Base-by-base conservation (phyloP, 331 rosid species). In the Cydonia oblonga region DNA sequence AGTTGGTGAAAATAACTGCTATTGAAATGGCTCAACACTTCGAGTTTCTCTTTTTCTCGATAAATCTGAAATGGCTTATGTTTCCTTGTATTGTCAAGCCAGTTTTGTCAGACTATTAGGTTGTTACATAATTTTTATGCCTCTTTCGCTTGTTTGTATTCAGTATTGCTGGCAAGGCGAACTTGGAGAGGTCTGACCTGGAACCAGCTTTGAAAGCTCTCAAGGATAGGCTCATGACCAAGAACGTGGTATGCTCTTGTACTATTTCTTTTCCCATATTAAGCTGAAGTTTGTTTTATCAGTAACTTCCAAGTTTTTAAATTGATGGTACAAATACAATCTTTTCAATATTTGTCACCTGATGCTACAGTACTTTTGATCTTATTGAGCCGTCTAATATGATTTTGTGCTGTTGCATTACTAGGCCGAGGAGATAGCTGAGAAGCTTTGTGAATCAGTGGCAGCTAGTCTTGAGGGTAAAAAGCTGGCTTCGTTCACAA, bases 371-470 rank as follows among this genome's bases (percentile, higher is more conserved):
- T 20, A 53, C 0, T 69, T 69, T 54, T 70, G 20, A 51, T 62
- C 73, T 70, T 44, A 14, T 74, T 32, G 42, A 18, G 65, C 66
- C 64, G 54, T 56, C 68, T 72, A 71, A 78, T 69, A n/a, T 72
- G 66, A 75, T 59, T 78, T 59, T 73, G 73, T 66, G 64, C 52
- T 76, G 25, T 70, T 60, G 68, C 70, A 68, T 73, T 76, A 62
- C 35, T 75, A 95, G 98, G 98, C 98, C 19, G 98, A 91, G 84
- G 98, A 91, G 80, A 95, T 95, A 85, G 98, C 98, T 25, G 98
- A 91, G 87, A 95, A 95, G 83, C 90, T 95, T 68, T 95, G 98
- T 83, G 98, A 95, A 74, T 95, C 98, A 22, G 98, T 95, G 78
- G 92, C 97, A 70, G 91, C 96, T 69, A 95, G 98, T 78, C 97